Percentiles rank a stretch among this genome's conserved stretches.
phyloP scores from a whole-genome alignment of 2,329 filamentous ascomycete genomes.

The Sporothrix curviconia region DNA sequence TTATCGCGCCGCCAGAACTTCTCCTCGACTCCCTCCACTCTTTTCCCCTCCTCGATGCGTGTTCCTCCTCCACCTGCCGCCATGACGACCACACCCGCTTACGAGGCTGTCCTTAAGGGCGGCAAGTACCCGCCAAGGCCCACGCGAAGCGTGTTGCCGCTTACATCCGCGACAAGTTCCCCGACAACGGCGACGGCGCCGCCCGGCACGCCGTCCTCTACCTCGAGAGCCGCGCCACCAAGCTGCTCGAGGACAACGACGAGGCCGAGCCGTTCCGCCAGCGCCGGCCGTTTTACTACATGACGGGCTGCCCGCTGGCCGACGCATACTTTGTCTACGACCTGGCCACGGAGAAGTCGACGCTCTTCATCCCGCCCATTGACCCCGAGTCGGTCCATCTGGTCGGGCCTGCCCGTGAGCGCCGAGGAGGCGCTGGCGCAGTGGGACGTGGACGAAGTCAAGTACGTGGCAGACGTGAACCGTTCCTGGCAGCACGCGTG shows the following conservation, averaged over 20 bases:
- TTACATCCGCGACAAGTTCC: conserved; percentile 62
- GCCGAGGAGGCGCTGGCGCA: conserved; percentile 64
- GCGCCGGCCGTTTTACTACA: conserved; percentile 89
- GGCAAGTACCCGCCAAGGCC: conserved; percentile 73
- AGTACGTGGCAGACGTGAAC: conserved; percentile 67
- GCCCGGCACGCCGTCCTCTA: conserved; percentile 67
- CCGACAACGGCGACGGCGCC: conserved; percentile 36
- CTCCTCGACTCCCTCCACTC: neutral
- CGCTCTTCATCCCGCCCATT: conserved; percentile 84
- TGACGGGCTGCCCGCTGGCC: conserved; percentile 74
- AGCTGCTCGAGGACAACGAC: conserved; percentile 84
- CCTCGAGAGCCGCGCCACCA: conserved; percentile 75
- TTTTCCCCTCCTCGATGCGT: conserved; percentile 39
- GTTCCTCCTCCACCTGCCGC: neutral
- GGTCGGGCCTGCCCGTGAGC: conserved; percentile 81
- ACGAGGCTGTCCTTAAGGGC: conserved; percentile 46
- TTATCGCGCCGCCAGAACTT: neutral
- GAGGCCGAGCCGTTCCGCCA: conserved; percentile 76
- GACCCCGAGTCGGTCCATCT: conserved; percentile 87
- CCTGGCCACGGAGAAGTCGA: conserved; percentile 63
- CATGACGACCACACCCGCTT: conserved; percentile 13
- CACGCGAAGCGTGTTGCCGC: conserved; percentile 81
- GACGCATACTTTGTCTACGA: conserved; percentile 80
- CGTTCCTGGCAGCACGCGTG: conserved; percentile 52
- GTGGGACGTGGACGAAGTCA: conserved; percentile 78